Evolutionary conservation across 1,284 basidiomycete genomes (phyloP).

Genomic region (Earliella scabrosa): DNA sequence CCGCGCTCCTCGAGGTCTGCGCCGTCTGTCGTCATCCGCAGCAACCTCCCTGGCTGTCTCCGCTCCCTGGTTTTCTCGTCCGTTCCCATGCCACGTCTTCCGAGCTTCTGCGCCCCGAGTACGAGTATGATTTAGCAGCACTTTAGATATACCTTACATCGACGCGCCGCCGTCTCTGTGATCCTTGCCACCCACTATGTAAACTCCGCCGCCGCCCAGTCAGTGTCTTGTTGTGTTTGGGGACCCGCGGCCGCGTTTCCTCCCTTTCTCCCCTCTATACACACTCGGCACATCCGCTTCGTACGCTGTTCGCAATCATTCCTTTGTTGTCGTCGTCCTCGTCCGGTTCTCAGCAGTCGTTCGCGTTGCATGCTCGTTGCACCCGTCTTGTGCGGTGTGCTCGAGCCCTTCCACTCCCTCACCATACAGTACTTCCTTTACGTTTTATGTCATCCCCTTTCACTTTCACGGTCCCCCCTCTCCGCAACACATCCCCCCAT

Average conservation of each 20-base stretch:
- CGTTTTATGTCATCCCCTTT: too few species aligned
- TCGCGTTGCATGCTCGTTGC: not conserved
- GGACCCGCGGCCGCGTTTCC: not conserved
- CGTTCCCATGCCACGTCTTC: not conserved
- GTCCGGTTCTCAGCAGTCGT: not conserved
- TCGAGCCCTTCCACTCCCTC: too few species aligned
- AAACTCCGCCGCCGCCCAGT: slow-evolving; percentile 7
- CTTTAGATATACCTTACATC: slow-evolving; percentile 24
- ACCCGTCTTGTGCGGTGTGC: too few species aligned
- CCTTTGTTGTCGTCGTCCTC: too few species aligned
- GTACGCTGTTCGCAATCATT: too few species aligned
- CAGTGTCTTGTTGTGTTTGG: not conserved
- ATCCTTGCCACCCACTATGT: slow-evolving; percentile 18
- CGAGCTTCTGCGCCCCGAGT: slow-evolving; percentile 1
- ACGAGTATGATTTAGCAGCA: slow-evolving; percentile 16
- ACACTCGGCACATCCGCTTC: not conserved
- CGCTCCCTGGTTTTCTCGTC: not conserved
- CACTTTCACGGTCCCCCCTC: not conserved
- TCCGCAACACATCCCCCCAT: too few species aligned
- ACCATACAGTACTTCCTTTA: too few species aligned
- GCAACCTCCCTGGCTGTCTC: not conserved
- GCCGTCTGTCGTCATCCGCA: not conserved
- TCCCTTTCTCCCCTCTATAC: not conserved
- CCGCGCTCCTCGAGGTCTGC: not conserved
- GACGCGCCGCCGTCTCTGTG: slow-evolving; percentile 19